These are phyloP conservation scores for Medicago lupulina DNA, from an alignment of 306 rosid species.

Conservation along the genomic window DNA sequence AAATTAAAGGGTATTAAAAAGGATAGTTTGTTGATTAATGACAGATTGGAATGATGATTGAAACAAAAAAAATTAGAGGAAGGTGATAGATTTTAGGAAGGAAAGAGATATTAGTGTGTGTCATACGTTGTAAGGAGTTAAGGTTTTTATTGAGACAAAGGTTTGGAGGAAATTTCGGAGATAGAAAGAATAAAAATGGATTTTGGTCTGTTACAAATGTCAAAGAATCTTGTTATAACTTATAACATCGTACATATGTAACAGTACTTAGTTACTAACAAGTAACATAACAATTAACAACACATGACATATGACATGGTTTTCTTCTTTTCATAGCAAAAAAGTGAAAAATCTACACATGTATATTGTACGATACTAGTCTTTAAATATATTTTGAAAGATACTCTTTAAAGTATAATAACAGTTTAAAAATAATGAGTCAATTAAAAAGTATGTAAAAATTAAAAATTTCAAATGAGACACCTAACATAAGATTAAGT, in stretches of 20 bases:
- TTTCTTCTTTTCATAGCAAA: constrained; percentile 20
- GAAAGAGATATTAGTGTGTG: constrained; percentile 40
- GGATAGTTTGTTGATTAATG: constrained; percentile 32
- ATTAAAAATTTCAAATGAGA: no score
- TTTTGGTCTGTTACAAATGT: constrained; percentile 28
- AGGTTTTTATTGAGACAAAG: constrained; percentile 38
- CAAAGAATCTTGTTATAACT: constrained; percentile 8
- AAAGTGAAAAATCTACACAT: not conserved
- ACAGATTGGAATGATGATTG: constrained; percentile 62
- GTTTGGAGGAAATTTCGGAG: constrained; percentile 52
- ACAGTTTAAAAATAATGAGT: no score
- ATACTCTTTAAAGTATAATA: no score
- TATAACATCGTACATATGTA: not conserved
- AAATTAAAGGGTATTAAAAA: constrained; percentile 39
- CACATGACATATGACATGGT: not conserved
- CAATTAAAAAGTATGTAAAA: no score
- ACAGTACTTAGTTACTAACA: constrained; percentile 14
- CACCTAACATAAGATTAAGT: not conserved
- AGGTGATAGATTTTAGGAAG: constrained; percentile 55
- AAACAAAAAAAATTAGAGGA: constrained; percentile 27
- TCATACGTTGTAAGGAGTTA: constrained; percentile 19
- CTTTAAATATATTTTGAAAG: no score
- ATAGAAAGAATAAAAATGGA: constrained; percentile 14
- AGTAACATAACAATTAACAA: not conserved
- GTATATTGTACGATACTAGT: not conserved